Base-by-base conservation (phyloP, 441 rosid genomes). In the Mallotus japonicus region DNA sequence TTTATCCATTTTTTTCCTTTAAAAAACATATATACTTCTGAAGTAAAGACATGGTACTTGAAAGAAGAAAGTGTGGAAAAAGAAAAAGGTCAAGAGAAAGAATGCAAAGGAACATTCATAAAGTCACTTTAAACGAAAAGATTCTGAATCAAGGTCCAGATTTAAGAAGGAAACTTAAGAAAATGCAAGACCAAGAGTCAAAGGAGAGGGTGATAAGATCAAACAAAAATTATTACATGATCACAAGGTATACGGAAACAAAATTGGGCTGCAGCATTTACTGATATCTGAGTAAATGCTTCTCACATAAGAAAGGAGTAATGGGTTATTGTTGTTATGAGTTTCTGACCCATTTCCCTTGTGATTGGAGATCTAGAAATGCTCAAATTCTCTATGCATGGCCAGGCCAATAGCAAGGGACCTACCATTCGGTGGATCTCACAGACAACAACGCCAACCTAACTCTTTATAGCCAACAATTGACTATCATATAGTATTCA, bases 341-440 rank as follows among this genome's bases (percentile, higher is more conserved):
- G 54, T 50, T n/a, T 59, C 40, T 46, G 55, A 57, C 63, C 64
- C 56, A 16, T 65, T 20, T 4, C 49, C 19, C 37, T 2, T 20
- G 54, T 72, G 62, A 62, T 61, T 51, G 51, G 37, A 62, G n/a
- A 60, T 61, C 42, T 42, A 8, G 62, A 64, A 53, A 62, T 61
- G 60, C 51, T 62, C 42, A 20, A 40, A 17, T 54, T 54, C 55
- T 32, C 49, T 6, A 15, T 37, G 8, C n/a, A 37, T 12, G 62
- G 44, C 32, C 42, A 54, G 54, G 69, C 63, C 70, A 17, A 42
- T 19, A 32, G 34, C 0, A 46, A 19, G 40, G 40, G 65, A 24
- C 77, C 73, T 3, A 62, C 77, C 69, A 42, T 40, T 54, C 20
- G 72, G 50, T 67, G 51, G 53, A 65, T 57, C 71, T 65, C 22